A percentile compares a stretch with the other conserved stretches of the same genome.
Evolutionary conservation across 805 yeast species (phyloP).

Genomic region (Kurtzmaniella fragi): DNA sequence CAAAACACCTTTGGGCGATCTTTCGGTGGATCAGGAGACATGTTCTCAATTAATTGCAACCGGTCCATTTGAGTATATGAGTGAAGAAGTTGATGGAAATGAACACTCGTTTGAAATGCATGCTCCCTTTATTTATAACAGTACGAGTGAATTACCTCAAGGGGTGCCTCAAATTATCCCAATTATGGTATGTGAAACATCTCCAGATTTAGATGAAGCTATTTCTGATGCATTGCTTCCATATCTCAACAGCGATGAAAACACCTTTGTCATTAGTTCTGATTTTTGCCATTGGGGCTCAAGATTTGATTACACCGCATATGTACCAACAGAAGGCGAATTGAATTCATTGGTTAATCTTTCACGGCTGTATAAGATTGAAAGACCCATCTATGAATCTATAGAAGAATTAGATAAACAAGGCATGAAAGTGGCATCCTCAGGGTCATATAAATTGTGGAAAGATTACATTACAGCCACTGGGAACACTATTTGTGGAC

Average conservation of each 20-base stretch:
- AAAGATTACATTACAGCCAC: conserved; percentile 60
- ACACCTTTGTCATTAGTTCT: conserved; percentile 74
- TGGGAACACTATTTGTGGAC: conserved; percentile 91
- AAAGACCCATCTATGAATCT: conserved; percentile 57
- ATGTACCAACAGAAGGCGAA: conserved; percentile 11
- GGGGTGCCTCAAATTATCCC: conserved; percentile 61
- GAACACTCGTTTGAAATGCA: conserved; percentile 98
- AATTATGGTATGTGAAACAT: conserved; percentile 66
- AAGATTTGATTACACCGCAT: conserved; percentile 40
- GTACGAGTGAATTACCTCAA: conserved; percentile 29
- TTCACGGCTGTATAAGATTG: conserved; percentile 5
- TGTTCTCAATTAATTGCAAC: conserved; percentile 29
- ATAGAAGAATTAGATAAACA: conserved; percentile 67
- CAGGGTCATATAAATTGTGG: conserved; percentile 59
- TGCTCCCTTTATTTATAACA: conserved; percentile 62
- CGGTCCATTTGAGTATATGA: conserved; percentile 53
- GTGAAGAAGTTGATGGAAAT: conserved; percentile 57
- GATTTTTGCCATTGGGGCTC: conserved; percentile 94
- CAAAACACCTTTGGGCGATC: conserved; percentile 78
- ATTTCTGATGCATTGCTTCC: conserved; percentile 49
- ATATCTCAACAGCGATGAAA: conserved; percentile 47
- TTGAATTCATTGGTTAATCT: conserved; percentile 4
- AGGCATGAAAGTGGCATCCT: conserved; percentile 61
- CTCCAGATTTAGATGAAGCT: conserved; percentile 35
- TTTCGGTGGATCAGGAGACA: conserved; percentile 57